Evolutionary conservation across 2,329 filamentous ascomycete genomes (phyloP).

Genomic region (Aureobasidium sp.): DNA sequence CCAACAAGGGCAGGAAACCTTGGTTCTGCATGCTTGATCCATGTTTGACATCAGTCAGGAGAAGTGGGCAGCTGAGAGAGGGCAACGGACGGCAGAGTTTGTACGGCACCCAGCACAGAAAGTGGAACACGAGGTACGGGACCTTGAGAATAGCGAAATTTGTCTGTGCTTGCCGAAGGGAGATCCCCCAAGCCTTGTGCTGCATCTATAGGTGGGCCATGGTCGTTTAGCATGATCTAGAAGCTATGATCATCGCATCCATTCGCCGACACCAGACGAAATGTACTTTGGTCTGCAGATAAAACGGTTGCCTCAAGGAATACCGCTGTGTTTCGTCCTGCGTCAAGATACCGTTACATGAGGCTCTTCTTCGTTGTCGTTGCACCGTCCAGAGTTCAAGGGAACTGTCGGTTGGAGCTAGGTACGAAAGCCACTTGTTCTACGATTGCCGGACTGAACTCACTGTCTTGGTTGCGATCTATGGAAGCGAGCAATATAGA

Average conservation of each 20-base stretch:
- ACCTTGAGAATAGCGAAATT: not conserved
- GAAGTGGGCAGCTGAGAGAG: not conserved
- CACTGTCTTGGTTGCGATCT: not conserved
- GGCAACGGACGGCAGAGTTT: not conserved
- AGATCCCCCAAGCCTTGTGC: not conserved
- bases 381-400: not conserved
- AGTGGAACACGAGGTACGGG: not conserved
- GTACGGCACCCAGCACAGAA: not conserved
- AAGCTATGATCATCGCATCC: not conserved
- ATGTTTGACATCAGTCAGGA: not conserved
- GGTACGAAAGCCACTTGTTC: not conserved
- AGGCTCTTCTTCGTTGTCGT: not conserved
- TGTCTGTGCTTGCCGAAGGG: not conserved
- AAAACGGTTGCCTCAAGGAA: not conserved
- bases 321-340: not conserved
- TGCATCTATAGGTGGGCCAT: not conserved
- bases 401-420: not conserved
- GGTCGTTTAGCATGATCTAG: not conserved
- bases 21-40: not conserved
- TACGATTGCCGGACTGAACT: not conserved
- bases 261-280: not conserved
- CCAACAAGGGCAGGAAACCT: not conserved
- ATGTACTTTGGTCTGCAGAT: not conserved
- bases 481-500: not conserved
- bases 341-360: not conserved